Conservation (phyloP, 805 yeast genomes). For the Clavispora phyllophila region DNA sequence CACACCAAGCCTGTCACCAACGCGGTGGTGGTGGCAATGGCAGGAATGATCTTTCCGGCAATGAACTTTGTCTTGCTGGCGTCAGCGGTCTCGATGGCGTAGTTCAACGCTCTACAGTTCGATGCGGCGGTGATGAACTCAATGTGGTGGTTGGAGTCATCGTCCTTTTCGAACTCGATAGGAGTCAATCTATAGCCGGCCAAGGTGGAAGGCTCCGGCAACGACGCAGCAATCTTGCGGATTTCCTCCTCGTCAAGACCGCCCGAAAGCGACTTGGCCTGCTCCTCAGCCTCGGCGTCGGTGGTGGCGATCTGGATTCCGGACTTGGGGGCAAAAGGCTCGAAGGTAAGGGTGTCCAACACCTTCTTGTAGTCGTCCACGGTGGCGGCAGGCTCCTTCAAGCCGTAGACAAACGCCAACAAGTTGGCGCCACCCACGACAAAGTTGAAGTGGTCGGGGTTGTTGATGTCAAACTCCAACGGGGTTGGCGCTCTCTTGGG, state of each 20-base stretch:
- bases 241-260: slow-evolving; percentile 58
- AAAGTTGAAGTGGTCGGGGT: slow-evolving; percentile 76
- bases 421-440: slow-evolving; percentile 86
- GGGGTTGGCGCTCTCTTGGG: slow-evolving; percentile 95
- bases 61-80: slow-evolving; percentile 88
- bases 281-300: slow-evolving; percentile 87
- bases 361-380: slow-evolving; percentile 51
- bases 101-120: slow-evolving; percentile 90
- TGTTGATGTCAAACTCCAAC: slow-evolving; percentile 67
- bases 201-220: slow-evolving; percentile 84
- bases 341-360: slow-evolving; percentile 38
- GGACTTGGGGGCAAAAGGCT: slow-evolving; percentile 67
- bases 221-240: slow-evolving; percentile 61
- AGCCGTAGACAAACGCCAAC: slow-evolving; percentile 85
- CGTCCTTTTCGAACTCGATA: slow-evolving; percentile 98
- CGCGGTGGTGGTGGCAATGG: slow-evolving; percentile 99
- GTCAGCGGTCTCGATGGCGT: slow-evolving; percentile 84
- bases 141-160: slow-evolving; percentile 93
- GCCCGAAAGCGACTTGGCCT: slow-evolving; percentile 40
- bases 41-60: slow-evolving; percentile 98
- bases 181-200: slow-evolving; percentile 84
- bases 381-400: slow-evolving; percentile 67
- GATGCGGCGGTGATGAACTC: slow-evolving; percentile 96
- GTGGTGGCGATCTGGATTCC: slow-evolving; percentile 77
- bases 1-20: slow-evolving; percentile 93